Conservation (phyloP, 176 grass and related monocot genomes). For the Avena eriantha region DNA sequence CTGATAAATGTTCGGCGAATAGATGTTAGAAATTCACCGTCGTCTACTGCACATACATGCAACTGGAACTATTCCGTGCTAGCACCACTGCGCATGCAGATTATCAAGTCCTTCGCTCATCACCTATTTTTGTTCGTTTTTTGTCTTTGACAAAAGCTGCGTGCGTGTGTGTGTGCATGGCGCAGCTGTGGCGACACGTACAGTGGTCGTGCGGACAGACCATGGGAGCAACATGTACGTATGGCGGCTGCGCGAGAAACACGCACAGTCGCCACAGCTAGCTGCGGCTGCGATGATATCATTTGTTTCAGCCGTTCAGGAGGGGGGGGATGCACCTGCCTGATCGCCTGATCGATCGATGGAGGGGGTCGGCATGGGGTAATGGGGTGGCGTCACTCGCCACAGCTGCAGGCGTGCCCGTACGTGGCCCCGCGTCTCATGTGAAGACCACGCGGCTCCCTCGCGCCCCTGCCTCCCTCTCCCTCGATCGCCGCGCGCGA, state of each 20-base stretch:
- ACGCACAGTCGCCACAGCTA: not conserved
- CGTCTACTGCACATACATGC: too few species aligned
- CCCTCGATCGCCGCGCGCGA: too few species aligned
- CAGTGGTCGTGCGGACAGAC: not conserved
- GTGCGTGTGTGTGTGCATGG: not conserved
- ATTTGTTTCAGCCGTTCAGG: not conserved
- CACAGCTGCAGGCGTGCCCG: not conserved
- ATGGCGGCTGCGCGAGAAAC: not conserved
- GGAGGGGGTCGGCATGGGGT: not conserved
- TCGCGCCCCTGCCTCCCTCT: constrained; percentile 4
- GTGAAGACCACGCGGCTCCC: constrained; percentile 54
- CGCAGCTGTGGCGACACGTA: not conserved
- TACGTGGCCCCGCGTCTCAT: constrained; percentile 37
- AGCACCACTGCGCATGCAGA: too few species aligned
- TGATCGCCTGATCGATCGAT: too few species aligned
- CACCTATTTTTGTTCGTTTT: too few species aligned
- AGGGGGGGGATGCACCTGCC: constrained; percentile 32
- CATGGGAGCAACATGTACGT: not conserved
- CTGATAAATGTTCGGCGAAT: too few species aligned
- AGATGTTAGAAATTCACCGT: too few species aligned
- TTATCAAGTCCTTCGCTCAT: too few species aligned
- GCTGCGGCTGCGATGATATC: not conserved
- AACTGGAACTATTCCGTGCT: too few species aligned
- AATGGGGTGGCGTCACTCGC: not conserved
- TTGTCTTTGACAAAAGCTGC: too few species aligned